Evolutionary conservation across 2,329 filamentous ascomycete species (phyloP).

Genomic region (Xylariaceae sp.): DNA sequence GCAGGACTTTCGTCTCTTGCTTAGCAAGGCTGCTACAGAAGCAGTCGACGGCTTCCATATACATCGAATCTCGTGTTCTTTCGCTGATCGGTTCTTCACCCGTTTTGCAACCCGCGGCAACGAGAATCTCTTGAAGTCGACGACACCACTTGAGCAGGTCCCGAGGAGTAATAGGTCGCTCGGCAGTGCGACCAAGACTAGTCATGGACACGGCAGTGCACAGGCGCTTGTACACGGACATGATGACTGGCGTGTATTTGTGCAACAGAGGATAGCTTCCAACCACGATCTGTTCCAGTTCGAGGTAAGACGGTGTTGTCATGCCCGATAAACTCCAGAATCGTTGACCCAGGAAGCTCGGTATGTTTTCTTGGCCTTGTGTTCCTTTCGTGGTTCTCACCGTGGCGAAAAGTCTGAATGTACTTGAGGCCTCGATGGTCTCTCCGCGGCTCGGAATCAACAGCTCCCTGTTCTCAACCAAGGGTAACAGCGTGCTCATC

Average conservation of each 20-base stretch:
- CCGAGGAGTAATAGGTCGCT: conserved; percentile 49
- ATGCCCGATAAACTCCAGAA: conserved; percentile 80
- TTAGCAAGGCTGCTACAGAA: conserved; percentile 79
- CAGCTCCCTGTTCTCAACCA: conserved; percentile 89
- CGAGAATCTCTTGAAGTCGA: conserved; percentile 63
- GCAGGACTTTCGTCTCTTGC: conserved; percentile 50
- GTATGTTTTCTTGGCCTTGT: conserved; percentile 62
- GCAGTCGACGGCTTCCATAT: conserved; percentile 88
- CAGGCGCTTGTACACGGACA: conserved; percentile 54
- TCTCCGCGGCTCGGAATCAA: conserved; percentile 86
- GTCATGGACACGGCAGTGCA: conserved; percentile 35
- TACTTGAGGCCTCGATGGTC: conserved; percentile 72
- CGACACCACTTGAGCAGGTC: conserved; percentile 91
- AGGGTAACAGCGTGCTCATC: conserved; percentile 82
- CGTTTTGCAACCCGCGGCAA: conserved; percentile 55
- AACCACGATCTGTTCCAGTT: conserved; percentile 69
- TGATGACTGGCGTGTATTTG: conserved; percentile 54
- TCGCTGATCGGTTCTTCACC: conserved; percentile 69
- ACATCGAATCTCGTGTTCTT: conserved; percentile 72
- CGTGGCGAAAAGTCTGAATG: conserved; percentile 88
- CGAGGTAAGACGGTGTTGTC: conserved; percentile 57
- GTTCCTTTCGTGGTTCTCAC: conserved; percentile 69
- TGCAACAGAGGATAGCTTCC: conserved; percentile 65
- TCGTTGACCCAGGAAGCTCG: conserved; percentile 73
- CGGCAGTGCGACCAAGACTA: conserved; percentile 34